Evolutionary conservation across 2,329 filamentous ascomycete species (phyloP), one percentile per base, ranked within the genome.

Genomic region (Aspergillus aculeatus): DNA sequence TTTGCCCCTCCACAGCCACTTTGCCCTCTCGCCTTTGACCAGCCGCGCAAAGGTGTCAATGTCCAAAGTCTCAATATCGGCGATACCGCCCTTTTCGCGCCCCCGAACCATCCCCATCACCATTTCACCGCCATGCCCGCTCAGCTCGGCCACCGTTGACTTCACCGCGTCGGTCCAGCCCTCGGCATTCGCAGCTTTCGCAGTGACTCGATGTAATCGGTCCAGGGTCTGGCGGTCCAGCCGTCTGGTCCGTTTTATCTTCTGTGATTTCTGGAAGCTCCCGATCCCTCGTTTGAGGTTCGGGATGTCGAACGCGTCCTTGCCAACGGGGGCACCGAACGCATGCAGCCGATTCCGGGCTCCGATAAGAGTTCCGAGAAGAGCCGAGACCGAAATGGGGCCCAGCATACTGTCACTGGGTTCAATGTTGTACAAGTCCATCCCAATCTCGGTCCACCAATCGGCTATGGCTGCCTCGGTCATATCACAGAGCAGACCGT

Each of bases 1-100:
- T 73, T 96, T 98, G 16, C 94, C 95, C 62, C 91, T 84, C 95
- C 95, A 99, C 2, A 99, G 82, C 92, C 93, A 98, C 74, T 96
- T 96, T 16, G 91, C 83, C 58, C 90, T 86, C 72, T 95, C 91
- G 35, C 95, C 94, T 62, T 88, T 89, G 0, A 89, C 86, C 26
- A 96, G 81, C 60, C 86, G 86, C 52, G 91, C 84, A 66, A 98
- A 96, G 50, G 83, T 87, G 67, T 96, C 92, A 56, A 97, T 86
- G 69, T 98, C 92, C 10, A 92, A 82, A 0, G 93, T 98, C 77
- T 99, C 95, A 38, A 97, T 88, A 68, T 97, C 94, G 4, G 91
- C 90, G 65, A 98, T 93, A 3, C 92, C 91, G 58, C 88, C 91
- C 75, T 96, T 96, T 67, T 96, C 92, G 51, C 89, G 87, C 26